Evolutionary conservation across 2,329 filamentous ascomycete genomes (phyloP).

Genomic region (Sporothrix curviconia): DNA sequence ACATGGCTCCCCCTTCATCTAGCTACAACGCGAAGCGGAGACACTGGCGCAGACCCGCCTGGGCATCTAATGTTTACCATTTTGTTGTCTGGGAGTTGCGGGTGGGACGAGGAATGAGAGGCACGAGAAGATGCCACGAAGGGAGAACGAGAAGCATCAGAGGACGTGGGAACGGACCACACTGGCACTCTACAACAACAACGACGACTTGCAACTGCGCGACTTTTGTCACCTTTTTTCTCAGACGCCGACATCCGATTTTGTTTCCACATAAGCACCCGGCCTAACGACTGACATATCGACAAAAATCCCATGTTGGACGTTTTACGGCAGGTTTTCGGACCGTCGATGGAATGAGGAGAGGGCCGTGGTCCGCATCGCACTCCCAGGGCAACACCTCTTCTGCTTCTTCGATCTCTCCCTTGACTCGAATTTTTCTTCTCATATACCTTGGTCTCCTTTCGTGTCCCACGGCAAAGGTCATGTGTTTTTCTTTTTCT

Average conservation of each 20-base stretch:
- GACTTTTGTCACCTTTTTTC: not conserved
- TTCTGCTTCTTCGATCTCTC: too few species aligned
- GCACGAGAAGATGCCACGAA: not conserved
- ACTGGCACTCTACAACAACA: not conserved
- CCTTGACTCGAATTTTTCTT: too few species aligned
- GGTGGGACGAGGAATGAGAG: conserved; percentile 8
- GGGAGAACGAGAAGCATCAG: not conserved
- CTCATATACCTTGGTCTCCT: too few species aligned
- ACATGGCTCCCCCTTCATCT: not conserved
- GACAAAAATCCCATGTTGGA: too few species aligned
- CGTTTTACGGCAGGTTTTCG: too few species aligned
- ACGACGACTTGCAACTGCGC: not conserved
- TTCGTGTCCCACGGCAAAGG: not conserved
- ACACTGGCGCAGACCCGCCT: conserved; percentile 99
- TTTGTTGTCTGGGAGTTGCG: conserved; percentile 9
- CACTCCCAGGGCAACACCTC: too few species aligned
- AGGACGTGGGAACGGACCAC: not conserved
- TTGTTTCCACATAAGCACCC: too few species aligned
- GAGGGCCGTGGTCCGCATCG: too few species aligned
- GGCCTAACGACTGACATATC: too few species aligned
- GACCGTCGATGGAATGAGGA: too few species aligned
- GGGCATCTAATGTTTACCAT: conserved; percentile 67
- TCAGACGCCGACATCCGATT: not conserved
- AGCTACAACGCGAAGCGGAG: conserved; percentile 99
- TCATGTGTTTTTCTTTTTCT: conserved; percentile 7